Evolutionary conservation across 2,329 filamentous ascomycete species (phyloP).

Genomic region (Helotiales sp.): DNA sequence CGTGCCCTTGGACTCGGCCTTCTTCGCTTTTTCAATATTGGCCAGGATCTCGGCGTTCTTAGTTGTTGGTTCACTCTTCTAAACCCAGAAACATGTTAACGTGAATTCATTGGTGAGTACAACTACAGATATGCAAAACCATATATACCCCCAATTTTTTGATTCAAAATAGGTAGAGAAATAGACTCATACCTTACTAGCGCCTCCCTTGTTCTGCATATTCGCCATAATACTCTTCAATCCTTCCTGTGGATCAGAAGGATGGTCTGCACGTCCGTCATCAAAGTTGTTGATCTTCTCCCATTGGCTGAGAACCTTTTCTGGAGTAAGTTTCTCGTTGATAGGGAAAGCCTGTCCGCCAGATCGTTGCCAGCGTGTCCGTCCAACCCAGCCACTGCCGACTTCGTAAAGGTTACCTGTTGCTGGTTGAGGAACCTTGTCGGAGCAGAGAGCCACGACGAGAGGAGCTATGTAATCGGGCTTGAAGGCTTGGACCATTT

Average conservation of each 20-base stretch:
- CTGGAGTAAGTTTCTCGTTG: constrained; percentile 78
- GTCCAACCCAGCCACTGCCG: constrained; percentile 88
- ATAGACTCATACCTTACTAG: constrained; percentile 59
- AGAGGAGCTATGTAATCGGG: constrained; percentile 96
- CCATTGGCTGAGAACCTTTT: constrained; percentile 77
- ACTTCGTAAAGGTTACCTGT: constrained; percentile 93
- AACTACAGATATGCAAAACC: constrained; percentile 29
- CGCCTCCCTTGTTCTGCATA: constrained; percentile 68
- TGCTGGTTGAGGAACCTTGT: constrained; percentile 80
- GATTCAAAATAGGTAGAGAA: constrained; percentile 10
- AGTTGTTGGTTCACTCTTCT: constrained; percentile 34
- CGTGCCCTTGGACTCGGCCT: constrained; percentile 68
- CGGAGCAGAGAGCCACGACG: constrained; percentile 79
- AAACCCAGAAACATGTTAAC: constrained; percentile 24
- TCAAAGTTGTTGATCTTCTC: constrained; percentile 83
- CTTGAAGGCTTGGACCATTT: constrained; percentile 98
- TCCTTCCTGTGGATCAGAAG: constrained; percentile 74
- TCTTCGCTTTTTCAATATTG: constrained; percentile 75
- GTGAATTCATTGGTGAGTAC: constrained; percentile 24
- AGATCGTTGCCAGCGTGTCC: constrained; percentile 91
- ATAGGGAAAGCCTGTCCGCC: constrained; percentile 90
- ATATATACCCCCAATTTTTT: no score
- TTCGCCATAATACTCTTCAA: constrained; percentile 80
- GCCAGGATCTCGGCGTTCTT: constrained; percentile 66
- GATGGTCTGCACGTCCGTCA: constrained; percentile 83